Conservation (phyloP, 2,329 filamentous ascomycete genomes). For the Diaporthe destruens region DNA sequence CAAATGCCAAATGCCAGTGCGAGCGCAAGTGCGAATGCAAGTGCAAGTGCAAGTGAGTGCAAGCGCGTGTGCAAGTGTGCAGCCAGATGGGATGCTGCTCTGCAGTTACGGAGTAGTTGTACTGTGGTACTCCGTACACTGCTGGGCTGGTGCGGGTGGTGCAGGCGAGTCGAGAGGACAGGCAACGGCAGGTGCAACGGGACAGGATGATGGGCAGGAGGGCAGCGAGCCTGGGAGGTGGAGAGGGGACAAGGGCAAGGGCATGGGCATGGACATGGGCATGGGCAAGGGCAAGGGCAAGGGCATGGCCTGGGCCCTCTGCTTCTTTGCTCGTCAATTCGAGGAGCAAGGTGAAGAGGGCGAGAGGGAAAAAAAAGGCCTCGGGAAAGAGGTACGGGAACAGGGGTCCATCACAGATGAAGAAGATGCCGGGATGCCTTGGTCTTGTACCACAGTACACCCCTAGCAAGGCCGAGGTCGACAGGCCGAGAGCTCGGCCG, state of each 20-base stretch:
- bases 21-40: conserved; percentile 9
- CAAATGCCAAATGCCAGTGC: background rate
- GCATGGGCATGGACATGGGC: no score
- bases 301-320: conserved; percentile 12
- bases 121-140: background rate
- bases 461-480: conserved; percentile 19
- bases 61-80: conserved; percentile 4
- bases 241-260: no score
- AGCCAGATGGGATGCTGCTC: conserved; percentile 7
- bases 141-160: background rate
- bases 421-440: conserved; percentile 34
- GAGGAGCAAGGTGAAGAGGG: conserved; percentile 15
- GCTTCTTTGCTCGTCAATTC: conserved; percentile 17
- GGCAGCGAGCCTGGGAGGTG: background rate
- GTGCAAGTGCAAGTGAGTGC: conserved; percentile 3
- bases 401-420: conserved; percentile 26
- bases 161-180: conserved; percentile 26
- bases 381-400: conserved; percentile 30
- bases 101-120: background rate
- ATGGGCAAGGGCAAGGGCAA: background rate
- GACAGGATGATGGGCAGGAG: background rate
- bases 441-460: conserved; percentile 31
- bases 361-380: conserved; percentile 10
- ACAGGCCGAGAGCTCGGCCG: conserved; percentile 1
- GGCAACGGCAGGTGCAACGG: background rate